Percentiles rank a stretch among this genome's conserved stretches.
Evolutionary conservation across 2,329 filamentous ascomycete species (phyloP).

Genomic region (Calonectria hawksworthii): DNA sequence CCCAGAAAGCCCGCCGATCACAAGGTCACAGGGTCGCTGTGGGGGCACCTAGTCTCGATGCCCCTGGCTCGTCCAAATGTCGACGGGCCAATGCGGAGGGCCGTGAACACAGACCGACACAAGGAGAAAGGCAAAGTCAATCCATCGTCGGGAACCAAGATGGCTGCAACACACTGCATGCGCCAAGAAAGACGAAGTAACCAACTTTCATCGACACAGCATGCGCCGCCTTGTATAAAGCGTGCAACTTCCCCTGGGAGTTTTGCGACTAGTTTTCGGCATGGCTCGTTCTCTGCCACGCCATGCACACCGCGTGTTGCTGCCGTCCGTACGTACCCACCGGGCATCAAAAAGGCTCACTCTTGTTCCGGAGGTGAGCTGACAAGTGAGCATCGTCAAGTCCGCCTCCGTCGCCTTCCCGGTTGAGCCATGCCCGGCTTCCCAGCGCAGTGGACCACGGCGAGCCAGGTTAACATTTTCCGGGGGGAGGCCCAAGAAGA

Average conservation of each 20-base stretch:
- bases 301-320: neutral
- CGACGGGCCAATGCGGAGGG: neutral
- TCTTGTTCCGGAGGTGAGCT: neutral
- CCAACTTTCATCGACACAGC: neutral
- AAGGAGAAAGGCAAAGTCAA: slow-evolving; percentile 3
- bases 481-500: neutral
- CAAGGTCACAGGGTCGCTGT: neutral
- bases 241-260: neutral
- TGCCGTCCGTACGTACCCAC: neutral
- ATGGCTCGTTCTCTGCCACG: neutral
- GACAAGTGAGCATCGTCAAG: neutral
- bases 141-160: neutral
- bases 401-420: neutral
- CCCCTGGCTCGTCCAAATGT: neutral
- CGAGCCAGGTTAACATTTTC: slow-evolving; percentile 3
- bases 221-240: neutral
- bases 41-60: neutral
- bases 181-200: neutral
- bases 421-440: neutral
- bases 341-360: neutral
- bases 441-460: neutral
- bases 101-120: neutral
- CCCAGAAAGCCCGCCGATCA: neutral
- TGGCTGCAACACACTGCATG: neutral
- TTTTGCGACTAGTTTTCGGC: neutral